Percentiles rank a stretch among this genome's conserved stretches.
These are phyloP conservation scores for Aspergillus candidus DNA, from an alignment of 2,329 filamentous ascomycete genomes.

Conservation along the genomic window DNA sequence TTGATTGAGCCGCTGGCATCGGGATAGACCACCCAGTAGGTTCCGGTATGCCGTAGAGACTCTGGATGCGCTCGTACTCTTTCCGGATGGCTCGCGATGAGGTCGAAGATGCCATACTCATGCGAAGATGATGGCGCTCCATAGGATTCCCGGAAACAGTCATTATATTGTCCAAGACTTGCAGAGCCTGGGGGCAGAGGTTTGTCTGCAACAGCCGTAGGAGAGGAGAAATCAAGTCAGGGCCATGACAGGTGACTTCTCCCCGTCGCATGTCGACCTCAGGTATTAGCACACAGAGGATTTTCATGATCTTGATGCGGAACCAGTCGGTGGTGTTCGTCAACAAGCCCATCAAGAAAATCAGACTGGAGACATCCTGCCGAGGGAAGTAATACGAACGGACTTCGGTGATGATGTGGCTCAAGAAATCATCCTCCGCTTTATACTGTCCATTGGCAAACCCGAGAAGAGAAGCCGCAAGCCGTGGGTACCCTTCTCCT, in stretches of 20 bases:
- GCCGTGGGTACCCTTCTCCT: conserved; percentile 59
- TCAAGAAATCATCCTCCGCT: conserved; percentile 67
- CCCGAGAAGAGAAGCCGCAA: conserved; percentile 63
- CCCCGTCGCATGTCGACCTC: conserved; percentile 89
- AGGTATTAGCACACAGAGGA: conserved; percentile 77
- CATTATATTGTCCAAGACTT: conserved; percentile 92
- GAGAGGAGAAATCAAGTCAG: conserved; percentile 89
- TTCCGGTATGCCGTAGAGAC: conserved; percentile 92
- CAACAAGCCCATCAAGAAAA: conserved; percentile 83
- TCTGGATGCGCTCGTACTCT: conserved; percentile 90
- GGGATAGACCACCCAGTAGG: conserved; percentile 95
- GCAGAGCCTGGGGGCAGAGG: conserved; percentile 84
- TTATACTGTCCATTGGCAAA: conserved; percentile 64
- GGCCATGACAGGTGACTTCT: conserved; percentile 83
- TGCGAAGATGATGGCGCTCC: conserved; percentile 88
- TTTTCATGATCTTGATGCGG: conserved; percentile 85
- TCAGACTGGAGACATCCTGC: conserved; percentile 76
- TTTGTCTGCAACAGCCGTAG: conserved; percentile 85
- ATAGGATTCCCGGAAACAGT: conserved; percentile 86
- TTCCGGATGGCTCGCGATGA: conserved; percentile 82
- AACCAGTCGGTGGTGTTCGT: conserved; percentile 88
- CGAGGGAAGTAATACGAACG: conserved; percentile 72
- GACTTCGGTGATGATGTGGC: conserved; percentile 66
- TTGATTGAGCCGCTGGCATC: conserved; percentile 82
- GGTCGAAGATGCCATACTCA: conserved; percentile 87